Base-by-base conservation (phyloP, 192 early-diverging fungal species). In the Coemansia sp. region DNA sequence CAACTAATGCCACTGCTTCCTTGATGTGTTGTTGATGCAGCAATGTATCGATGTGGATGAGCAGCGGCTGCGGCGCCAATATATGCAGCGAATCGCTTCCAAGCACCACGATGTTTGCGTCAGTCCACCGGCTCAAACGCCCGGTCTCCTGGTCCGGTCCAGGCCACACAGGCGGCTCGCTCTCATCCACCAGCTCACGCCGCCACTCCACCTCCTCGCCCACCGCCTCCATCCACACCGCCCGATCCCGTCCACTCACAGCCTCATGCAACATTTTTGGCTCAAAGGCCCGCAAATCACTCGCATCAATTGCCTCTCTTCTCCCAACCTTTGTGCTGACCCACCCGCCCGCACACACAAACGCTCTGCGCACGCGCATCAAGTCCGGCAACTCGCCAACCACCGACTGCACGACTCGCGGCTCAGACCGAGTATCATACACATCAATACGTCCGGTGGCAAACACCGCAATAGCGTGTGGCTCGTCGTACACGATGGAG, bases 361-460 rank as follows among this genome's bases (percentile, higher is more conserved):
- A 68, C 21, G 72, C 44, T 11, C 56, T 51, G 19, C 66, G 69
- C 21, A 65, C 62, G 6, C 69, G 61, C 28, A 22, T 5, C 21
- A 46, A 19, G 4, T 69, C 61, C 4, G 51, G 12, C 17, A 44
- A 46, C 31, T 12, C 51, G n/a, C n/a, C 68, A 52, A 66, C 62
- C 15, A 81, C 28, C 22, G 59, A 42, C 53, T 81, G 72, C 42
- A 58, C 62, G 22, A 75, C 62, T 1, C 69, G 64, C 66, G 52
- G 62, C 31, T 81, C 78, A 1, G 68, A 68, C 57, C 72, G 48
- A 23, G 78, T 75, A 37, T 81, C 78, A 42, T 72, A 71, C 3
- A 75, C 61, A 26, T 81, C 78, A 14, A 81, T 60, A 15, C 23
- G 46, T 0, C 72, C 69, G 5, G 44, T 62, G 54, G 50, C 69